phyloP scores from a whole-genome alignment of 768 basidiomycete genomes.

The Panellus pusillus region DNA sequence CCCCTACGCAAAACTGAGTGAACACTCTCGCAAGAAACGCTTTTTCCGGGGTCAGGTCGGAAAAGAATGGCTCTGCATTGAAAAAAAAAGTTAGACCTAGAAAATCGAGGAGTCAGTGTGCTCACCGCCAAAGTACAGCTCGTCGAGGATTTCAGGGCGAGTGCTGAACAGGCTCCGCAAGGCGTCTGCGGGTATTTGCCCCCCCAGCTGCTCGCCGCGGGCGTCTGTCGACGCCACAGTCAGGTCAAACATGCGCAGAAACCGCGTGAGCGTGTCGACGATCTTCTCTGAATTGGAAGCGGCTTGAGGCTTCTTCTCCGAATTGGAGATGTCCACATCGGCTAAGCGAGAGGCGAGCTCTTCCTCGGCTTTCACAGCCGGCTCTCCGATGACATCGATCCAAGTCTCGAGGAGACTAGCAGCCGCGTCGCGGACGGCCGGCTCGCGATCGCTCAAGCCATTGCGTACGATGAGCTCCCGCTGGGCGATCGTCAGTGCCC shows the following conservation, averaged over 20 bases:
- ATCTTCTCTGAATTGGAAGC: constrained; percentile 14
- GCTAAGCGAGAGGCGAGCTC: constrained; percentile 21
- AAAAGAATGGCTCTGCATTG: constrained; percentile 69
- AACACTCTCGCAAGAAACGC: constrained; percentile 84
- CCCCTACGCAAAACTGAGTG: constrained; percentile 70
- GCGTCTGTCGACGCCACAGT: constrained; percentile 39
- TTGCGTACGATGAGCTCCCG: constrained; percentile 76
- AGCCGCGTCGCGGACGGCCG: constrained; percentile 68
- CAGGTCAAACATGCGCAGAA: constrained; percentile 63
- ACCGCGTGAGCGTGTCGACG: constrained; percentile 43
- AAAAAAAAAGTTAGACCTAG: neutral
- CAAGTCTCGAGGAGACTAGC: constrained; percentile 71
- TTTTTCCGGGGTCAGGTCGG: constrained; percentile 64
- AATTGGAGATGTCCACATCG: constrained; percentile 25
- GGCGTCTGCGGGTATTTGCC: constrained; percentile 64
- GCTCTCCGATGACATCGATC: constrained; percentile 59
- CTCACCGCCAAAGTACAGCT: constrained; percentile 69
- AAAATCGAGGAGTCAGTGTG: neutral
- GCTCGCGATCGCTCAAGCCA: constrained; percentile 86
- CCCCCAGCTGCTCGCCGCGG: constrained; percentile 3
- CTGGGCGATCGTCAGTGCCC: constrained; percentile 65
- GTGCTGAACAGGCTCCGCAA: constrained; percentile 70
- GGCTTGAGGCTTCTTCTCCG: constrained; percentile 19
- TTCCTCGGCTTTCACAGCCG: constrained; percentile 33
- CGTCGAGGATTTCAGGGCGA: constrained; percentile 63